These are phyloP conservation scores for Coelastrella sp. DNA, from an alignment of 139 green algal species.

Conservation along the genomic window DNA sequence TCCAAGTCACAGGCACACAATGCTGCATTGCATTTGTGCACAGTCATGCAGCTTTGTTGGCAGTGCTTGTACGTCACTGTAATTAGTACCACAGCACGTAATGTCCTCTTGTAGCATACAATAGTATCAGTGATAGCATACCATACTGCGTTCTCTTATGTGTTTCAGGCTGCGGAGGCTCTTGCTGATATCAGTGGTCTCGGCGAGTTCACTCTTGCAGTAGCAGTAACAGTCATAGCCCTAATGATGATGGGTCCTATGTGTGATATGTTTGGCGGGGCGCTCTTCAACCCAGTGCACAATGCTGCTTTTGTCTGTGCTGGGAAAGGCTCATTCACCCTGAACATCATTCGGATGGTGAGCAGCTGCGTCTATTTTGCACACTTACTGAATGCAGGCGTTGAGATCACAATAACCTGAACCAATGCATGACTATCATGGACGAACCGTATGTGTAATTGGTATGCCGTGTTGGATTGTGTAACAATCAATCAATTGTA, in stretches of 20 bases:
- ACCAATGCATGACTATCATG: too few relatives aligned
- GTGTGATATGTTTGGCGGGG: conserved; percentile 51
- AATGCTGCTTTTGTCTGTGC: conserved; percentile 48
- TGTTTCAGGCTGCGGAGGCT: conserved; percentile 40
- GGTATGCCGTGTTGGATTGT: background rate
- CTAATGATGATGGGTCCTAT: conserved; percentile 53
- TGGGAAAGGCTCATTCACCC: conserved; percentile 24
- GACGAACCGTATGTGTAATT: background rate
- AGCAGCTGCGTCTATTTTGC: background rate
- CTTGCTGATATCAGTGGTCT: conserved; percentile 50
- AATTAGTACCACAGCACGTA: background rate
- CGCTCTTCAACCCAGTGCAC: conserved; percentile 61
- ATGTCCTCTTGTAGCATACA: background rate
- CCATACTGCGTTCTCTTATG: background rate
- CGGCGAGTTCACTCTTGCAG: conserved; percentile 42
- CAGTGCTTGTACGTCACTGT: too few relatives aligned
- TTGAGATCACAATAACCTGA: too few relatives aligned
- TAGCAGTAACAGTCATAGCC: conserved; percentile 18
- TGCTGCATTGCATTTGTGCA: too few relatives aligned
- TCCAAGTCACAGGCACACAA: too few relatives aligned
- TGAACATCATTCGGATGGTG: conserved; percentile 53
- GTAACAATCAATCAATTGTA: background rate
- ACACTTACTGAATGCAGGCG: too few relatives aligned
- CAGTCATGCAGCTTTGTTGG: too few relatives aligned
- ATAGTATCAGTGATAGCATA: background rate